A percentile compares a stretch with the other conserved stretches of the same genome.
phyloP scores from a whole-genome alignment of 2,329 filamentous ascomycete genomes.

The Aschersonia sp. region DNA sequence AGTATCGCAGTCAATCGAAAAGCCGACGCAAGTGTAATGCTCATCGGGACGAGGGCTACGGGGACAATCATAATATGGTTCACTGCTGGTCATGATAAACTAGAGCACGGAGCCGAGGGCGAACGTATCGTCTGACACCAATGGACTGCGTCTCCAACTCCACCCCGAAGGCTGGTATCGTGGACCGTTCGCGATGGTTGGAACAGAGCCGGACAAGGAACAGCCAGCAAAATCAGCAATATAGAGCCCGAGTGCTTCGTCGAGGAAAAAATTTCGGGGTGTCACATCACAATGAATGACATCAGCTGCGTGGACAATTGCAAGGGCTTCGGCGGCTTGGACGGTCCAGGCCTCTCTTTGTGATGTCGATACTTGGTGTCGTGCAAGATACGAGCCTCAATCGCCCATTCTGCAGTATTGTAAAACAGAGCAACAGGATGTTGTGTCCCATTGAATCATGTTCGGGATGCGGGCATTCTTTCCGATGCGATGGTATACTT shows the following conservation, averaged over 20 bases:
- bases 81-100: constrained; percentile 15
- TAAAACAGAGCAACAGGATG: neutral
- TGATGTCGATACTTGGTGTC: neutral
- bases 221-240: constrained; percentile 22
- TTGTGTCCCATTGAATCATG: constrained; percentile 1
- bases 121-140: constrained; percentile 16
- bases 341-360: constrained; percentile 11
- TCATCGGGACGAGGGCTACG: too few relatives aligned
- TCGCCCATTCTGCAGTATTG: neutral
- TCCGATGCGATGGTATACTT: constrained; percentile 1
- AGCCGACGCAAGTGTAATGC: too few relatives aligned
- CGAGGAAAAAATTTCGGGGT: constrained; percentile 22
- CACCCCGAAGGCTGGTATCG: constrained; percentile 11
- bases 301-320: constrained; percentile 3
- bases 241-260: constrained; percentile 16
- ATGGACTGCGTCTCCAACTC: constrained; percentile 11
- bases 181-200: constrained; percentile 9
- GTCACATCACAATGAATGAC: constrained; percentile 25
- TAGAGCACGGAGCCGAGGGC: constrained; percentile 19
- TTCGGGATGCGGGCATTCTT: neutral
- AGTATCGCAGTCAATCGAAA: too few relatives aligned
- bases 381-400: neutral
- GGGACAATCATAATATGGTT: neutral
- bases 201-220: constrained; percentile 11
- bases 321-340: constrained; percentile 17